These are phyloP conservation scores for Dryas octopetala DNA, from an alignment of 306 rosid genomes.

Conservation along the genomic window DNA sequence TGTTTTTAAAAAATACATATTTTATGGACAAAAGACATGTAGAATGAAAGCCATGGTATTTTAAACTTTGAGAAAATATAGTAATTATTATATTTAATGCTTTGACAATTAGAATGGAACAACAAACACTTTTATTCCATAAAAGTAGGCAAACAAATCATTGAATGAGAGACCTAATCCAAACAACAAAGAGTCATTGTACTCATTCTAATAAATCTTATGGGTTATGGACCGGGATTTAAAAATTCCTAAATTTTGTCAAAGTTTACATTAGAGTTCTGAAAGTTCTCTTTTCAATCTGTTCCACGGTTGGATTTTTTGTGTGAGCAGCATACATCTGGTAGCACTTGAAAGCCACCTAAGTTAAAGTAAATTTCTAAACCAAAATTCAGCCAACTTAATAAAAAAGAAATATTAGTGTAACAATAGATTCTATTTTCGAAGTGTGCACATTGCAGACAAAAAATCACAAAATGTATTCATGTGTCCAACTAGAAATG, in stretches of 20 bases:
- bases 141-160: too few species aligned
- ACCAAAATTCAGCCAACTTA: too few species aligned
- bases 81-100: not conserved
- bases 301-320: not conserved
- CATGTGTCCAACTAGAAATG: not conserved
- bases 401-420: too few species aligned
- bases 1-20: too few species aligned
- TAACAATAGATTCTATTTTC: not conserved
- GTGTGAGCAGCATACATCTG: not conserved
- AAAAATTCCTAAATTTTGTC: not conserved
- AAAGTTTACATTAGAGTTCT: not conserved
- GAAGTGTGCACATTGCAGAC: not conserved
- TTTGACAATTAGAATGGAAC: too few species aligned
- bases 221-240: not conserved
- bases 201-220: too few species aligned
- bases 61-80: not conserved
- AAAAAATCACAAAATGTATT: not conserved
- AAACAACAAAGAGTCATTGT: too few species aligned
- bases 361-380: too few species aligned
- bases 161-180: too few species aligned
- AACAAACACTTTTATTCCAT: too few species aligned
- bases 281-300: too few species aligned
- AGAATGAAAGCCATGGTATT: not conserved
- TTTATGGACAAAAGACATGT: not conserved
- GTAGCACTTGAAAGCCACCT: not conserved